Evolutionary conservation across 2,329 filamentous ascomycete species (phyloP), one percentile per base, ranked within the genome.

Genomic region (Verticillium nonalfalfae): DNA sequence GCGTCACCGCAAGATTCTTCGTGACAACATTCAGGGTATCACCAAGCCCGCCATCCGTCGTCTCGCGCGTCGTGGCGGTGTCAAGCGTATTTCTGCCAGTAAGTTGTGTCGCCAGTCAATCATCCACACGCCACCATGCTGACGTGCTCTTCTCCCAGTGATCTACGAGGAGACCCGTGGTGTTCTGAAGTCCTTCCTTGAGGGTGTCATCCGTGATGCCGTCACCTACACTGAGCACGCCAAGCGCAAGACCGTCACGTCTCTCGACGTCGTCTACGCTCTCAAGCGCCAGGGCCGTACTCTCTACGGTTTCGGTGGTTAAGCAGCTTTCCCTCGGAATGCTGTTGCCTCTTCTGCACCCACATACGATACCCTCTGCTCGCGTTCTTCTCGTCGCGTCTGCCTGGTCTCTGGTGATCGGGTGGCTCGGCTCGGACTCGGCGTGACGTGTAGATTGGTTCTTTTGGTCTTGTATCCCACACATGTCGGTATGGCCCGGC

Each of bases 11-110:
- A 97, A 97, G 91, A 97, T 97, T 85, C 87, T 97, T 80, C 92
- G 93, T 82, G 93, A 97, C 90, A 97, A 97, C 90, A 97, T 97
- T 77, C 93, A 97, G 85, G 93, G 93, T 83, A 97, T 97, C 77
- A 97, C 93, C 76, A 97, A 97, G 90, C 93, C 93, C 73, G 93
- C 93, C 74, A 97, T 97, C 81, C 90, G 93, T 75, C 93, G 93
- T 96, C 93, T 97, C 78, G 93, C 93, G 69, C 93, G 93, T 83
- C 93, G 93, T 95, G 93, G 93, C 81, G 93, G 93, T 93, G 93
- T 97, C 86, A 97, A 97, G 91, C 93, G 93, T 96, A 97, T 97
- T 75, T 97, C 93, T 74, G 93, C 93, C 78, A 96, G 88, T 91
- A 86, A 78, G 85, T 82, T 62, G 52, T 56, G 31, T 31, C 45